A percentile compares a stretch with the other conserved stretches of the same genome.
phyloP scores from a whole-genome alignment of 345 rosid species.

The Melastoma malabathricum region DNA sequence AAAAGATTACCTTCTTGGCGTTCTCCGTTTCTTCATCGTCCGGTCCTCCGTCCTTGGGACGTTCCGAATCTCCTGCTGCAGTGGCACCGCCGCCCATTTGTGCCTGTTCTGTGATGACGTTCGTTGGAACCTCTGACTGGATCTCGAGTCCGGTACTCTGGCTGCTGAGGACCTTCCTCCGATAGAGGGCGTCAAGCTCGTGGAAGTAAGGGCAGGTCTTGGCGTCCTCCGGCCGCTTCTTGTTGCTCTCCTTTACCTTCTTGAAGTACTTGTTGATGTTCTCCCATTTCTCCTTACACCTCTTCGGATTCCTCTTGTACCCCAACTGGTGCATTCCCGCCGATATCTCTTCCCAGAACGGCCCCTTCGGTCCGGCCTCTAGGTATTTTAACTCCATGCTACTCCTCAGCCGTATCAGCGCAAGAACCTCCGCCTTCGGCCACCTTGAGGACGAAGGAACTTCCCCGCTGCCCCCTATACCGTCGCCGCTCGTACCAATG shows the following conservation, averaged over 20 bases:
- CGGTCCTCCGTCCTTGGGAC: conserved; percentile 1
- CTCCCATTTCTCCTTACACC: conserved; percentile 52
- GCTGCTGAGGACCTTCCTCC: conserved; percentile 13
- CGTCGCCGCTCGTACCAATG: neutral
- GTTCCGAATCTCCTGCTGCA: neutral
- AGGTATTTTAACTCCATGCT: conserved; percentile 30
- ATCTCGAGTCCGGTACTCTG: too few species aligned
- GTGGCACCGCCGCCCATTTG: neutral
- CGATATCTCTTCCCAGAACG: conserved; percentile 39
- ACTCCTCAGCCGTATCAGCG: conserved; percentile 23
- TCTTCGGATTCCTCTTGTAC: conserved; percentile 27
- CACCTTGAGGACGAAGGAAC: conserved; percentile 22
- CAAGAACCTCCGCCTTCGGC: conserved; percentile 35
- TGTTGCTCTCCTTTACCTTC: conserved; percentile 46
- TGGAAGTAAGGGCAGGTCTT: conserved; percentile 46
- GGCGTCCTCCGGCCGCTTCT: conserved; percentile 37
- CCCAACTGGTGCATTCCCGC: conserved; percentile 27
- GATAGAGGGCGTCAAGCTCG: conserved; percentile 34
- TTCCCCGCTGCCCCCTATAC: neutral
- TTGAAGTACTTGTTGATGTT: conserved; percentile 48
- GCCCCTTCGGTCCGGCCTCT: conserved; percentile 38
- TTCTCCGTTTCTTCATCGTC: neutral
- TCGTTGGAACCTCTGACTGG: too few species aligned
- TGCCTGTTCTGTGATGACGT: too few species aligned
- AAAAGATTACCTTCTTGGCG: conserved; percentile 12